Evolutionary conservation across 768 basidiomycete species (phyloP), one percentile per base, ranked within the genome.

Genomic region (Cyathus striatus): DNA sequence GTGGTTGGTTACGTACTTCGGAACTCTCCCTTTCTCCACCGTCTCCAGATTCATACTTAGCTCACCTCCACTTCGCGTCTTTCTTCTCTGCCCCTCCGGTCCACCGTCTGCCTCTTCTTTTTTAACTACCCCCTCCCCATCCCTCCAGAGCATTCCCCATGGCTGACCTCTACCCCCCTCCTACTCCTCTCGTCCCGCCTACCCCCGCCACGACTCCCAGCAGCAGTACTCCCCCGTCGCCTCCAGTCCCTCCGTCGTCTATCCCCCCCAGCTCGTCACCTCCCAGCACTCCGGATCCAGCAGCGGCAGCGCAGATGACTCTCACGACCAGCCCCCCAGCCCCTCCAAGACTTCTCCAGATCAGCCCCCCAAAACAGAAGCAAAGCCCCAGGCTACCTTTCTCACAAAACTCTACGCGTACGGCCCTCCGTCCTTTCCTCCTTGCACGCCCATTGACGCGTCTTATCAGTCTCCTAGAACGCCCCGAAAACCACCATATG

Each of bases 331-430:
- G 35, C 66, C 78, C 27, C 74, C 68, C 40, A 62, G 60, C 38
- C 75, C 75, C 46, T 49, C 65, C 46, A 75, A 75, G 51, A 58
- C 66, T 16, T 22, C 52, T 12, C 70, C 75, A 23, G 61, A 60
- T 38, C 63, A 66, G 32, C 66, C 73, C n/a, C 67, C 70, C 61
- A 90, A 88, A 70, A 58, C 78, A 32, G 86, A 88, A 50, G 68
- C 78, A 42, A 91, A 92, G 64, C 88, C 86, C 0, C 88, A 92
- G 70, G 86, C 90, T 0, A 94, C 92, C n/a, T 96, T 96, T 62
- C 75, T 96, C 58, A 96, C 92, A 63, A 95, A 94, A 75, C 79
- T 96, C 39, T 96, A 94, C 78, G 86, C 86, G 91, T 91, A 58
- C 56, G 87, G 83, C 23, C 6, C 24, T n/a, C 40, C 22, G 34